phyloP scores from a whole-genome alignment of 495 filamentous ascomycete species.

The Lineolata rhizophorae region DNA sequence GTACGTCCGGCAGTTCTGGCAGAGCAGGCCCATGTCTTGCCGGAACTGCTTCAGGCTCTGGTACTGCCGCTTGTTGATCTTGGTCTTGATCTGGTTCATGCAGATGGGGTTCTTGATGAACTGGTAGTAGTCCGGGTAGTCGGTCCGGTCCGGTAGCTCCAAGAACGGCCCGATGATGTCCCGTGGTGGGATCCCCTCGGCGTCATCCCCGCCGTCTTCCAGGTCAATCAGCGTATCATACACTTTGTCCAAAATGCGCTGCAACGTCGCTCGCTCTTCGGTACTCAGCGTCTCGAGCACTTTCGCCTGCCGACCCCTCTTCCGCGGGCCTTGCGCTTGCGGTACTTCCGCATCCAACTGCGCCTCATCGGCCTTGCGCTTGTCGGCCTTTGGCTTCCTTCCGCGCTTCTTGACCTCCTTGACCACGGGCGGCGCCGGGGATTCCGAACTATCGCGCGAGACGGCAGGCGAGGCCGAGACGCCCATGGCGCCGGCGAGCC shows the following conservation, averaged over 20 bases:
- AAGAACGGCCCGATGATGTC: slow-evolving; percentile 87
- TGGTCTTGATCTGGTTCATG: slow-evolving; percentile 79
- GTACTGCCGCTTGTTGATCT: slow-evolving; percentile 88
- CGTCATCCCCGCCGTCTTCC: slow-evolving; percentile 36
- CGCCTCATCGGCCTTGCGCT: slow-evolving; percentile 67
- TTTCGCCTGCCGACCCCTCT: slow-evolving; percentile 56
- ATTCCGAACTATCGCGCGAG: slow-evolving; percentile 61
- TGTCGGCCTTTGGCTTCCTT: slow-evolving; percentile 53
- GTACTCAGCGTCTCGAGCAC: slow-evolving; percentile 27
- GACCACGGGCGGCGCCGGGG: slow-evolving; percentile 27
- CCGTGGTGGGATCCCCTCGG: slow-evolving; percentile 33
- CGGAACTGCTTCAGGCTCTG: slow-evolving; percentile 56
- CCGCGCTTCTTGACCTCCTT: slow-evolving; percentile 64
- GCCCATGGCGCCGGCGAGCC: slow-evolving; percentile 20
- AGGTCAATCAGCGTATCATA: slow-evolving; percentile 63
- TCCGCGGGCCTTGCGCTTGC: slow-evolving; percentile 49
- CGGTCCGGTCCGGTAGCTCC: slow-evolving; percentile 65
- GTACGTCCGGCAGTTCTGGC: slow-evolving; percentile 78
- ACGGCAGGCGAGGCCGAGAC: slow-evolving; percentile 54
- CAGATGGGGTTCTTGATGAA: slow-evolving; percentile 81
- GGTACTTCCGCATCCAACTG: slow-evolving; percentile 38
- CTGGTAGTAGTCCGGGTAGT: slow-evolving; percentile 84
- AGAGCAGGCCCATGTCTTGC: slow-evolving; percentile 61
- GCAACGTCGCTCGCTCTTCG: slow-evolving; percentile 39
- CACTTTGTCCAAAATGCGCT: slow-evolving; percentile 49